Percentiles rank a stretch among this genome's conserved stretches.
These are phyloP conservation scores for Cadophora sp. DNA, from an alignment of 2,329 filamentous ascomycete species.

Conservation along the genomic window DNA sequence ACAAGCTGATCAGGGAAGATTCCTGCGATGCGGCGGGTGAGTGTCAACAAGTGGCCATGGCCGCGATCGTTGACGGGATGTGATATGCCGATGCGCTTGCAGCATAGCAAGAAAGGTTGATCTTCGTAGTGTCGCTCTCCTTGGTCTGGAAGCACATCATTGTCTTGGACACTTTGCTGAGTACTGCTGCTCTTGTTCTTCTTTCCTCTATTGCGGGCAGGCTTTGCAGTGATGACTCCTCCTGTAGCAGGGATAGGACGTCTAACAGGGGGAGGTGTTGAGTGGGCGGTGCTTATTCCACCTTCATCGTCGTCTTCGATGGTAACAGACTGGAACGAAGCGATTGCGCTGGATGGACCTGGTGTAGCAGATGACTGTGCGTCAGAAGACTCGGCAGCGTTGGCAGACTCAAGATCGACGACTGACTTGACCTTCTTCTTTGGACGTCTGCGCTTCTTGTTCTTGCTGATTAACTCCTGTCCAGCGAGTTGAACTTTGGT, in stretches of 20 bases:
- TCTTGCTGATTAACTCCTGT: background rate
- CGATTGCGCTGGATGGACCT: background rate
- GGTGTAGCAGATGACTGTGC: background rate
- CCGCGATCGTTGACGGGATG: background rate
- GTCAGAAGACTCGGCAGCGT: background rate
- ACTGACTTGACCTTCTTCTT: background rate
- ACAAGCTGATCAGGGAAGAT: background rate
- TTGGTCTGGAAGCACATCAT: background rate
- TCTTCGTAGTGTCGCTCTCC: slow-evolving; percentile 6
- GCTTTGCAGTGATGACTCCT: background rate
- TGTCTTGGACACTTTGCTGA: background rate
- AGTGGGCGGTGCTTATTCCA: background rate
- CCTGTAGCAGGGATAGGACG: background rate
- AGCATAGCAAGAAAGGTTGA: slow-evolving; percentile 11
- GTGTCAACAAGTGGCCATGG: background rate
- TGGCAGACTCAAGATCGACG: background rate
- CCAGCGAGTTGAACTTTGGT: slow-evolving; percentile 1
- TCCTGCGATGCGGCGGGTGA: background rate
- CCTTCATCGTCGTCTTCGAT: slow-evolving; percentile 1
- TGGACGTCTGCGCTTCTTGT: slow-evolving; percentile 6
- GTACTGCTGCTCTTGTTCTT: background rate
- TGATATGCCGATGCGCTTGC: background rate
- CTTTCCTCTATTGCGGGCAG: background rate
- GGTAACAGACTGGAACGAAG: background rate
- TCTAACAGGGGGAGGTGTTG: background rate